These are phyloP conservation scores for Zancudomyces culisetae DNA, from an alignment of 371 early-diverging fungal species.

Conservation along the genomic window DNA sequence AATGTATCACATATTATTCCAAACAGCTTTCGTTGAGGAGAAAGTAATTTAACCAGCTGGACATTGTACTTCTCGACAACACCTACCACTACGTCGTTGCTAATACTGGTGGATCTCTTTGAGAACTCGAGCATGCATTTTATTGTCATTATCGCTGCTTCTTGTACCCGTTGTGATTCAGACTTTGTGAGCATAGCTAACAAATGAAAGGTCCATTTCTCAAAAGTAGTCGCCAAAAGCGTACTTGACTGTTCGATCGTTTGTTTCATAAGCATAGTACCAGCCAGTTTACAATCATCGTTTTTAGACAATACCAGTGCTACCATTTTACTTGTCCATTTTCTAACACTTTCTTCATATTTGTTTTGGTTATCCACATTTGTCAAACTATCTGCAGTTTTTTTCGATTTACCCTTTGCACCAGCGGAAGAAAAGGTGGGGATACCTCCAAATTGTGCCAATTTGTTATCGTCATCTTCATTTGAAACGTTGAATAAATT, in stretches of 20 bases:
- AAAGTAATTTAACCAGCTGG: neutral
- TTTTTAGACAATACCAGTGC: neutral
- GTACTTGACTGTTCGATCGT: neutral
- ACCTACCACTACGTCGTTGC: neutral
- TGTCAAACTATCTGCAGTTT: too few species aligned
- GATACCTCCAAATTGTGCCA: too few species aligned
- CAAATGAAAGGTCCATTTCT: conserved; percentile 1
- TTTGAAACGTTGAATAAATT: neutral
- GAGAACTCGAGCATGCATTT: neutral
- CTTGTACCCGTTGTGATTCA: neutral
- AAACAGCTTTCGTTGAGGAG: neutral
- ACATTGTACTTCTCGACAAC: neutral
- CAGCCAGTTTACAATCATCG: neutral
- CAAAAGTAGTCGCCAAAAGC: neutral
- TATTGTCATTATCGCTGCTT: neutral
- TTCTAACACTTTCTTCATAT: neutral
- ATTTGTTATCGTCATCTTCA: too few species aligned
- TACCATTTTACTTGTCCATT: neutral
- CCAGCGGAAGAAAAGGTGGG: too few species aligned
- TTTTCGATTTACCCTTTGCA: too few species aligned
- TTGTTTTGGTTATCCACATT: neutral
- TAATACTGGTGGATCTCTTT: neutral
- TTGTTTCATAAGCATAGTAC: neutral
- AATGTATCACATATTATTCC: neutral
- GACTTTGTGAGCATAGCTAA: neutral